These are phyloP conservation scores for Hemisphaericaspora nanyangensis DNA, from an alignment of 805 yeast species.

Conservation along the genomic window DNA sequence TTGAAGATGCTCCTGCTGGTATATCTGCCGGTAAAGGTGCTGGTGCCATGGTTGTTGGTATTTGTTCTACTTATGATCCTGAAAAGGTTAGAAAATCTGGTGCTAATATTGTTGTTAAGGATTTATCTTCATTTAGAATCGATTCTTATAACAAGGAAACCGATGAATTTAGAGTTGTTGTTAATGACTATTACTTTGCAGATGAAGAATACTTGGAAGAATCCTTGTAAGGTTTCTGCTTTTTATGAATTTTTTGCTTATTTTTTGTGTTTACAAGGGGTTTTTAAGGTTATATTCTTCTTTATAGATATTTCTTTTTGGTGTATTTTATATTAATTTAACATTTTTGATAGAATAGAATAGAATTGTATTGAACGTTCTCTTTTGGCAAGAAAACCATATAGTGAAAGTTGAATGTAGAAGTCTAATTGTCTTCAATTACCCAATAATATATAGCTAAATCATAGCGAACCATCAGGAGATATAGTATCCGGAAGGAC, in stretches of 20 bases:
- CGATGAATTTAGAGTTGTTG: slow-evolving; percentile 41
- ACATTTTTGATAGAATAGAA: no score
- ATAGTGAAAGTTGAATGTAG: no score
- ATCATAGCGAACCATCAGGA: no score
- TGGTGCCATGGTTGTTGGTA: slow-evolving; percentile 79
- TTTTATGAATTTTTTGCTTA: not conserved
- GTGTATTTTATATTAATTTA: no score
- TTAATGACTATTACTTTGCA: slow-evolving; percentile 39
- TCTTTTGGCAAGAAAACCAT: no score
- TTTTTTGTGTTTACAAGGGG: not conserved
- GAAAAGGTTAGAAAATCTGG: slow-evolving; percentile 69
- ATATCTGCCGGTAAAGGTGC: slow-evolving; percentile 79
- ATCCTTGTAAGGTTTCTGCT: slow-evolving; percentile 1
- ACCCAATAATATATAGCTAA: no score
- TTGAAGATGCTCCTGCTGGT: slow-evolving; percentile 91
- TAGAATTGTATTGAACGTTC: no score
- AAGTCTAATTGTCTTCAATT: no score
- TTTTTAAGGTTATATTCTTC: not conserved
- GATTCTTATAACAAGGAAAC: slow-evolving; percentile 47
- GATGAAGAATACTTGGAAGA: slow-evolving; percentile 8
- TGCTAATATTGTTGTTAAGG: slow-evolving; percentile 77
- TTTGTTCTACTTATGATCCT: slow-evolving; percentile 74
- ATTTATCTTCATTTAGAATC: slow-evolving; percentile 60
- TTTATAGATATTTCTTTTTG: not conserved
- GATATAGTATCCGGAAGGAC: no score